Conservation (phyloP, 768 basidiomycete species). For the Trametes cingulata region DNA sequence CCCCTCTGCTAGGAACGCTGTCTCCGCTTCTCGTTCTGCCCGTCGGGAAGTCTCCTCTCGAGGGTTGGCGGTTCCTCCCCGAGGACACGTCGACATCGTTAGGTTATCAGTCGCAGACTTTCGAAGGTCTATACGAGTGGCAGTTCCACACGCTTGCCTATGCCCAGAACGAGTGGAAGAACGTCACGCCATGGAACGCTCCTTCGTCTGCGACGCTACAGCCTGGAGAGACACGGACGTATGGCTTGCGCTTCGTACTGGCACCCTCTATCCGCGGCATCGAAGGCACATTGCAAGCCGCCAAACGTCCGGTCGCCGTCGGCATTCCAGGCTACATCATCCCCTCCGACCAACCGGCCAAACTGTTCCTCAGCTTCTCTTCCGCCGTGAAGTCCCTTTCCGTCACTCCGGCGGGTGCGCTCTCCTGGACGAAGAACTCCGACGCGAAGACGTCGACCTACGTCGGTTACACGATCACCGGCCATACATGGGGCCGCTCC, state of each 20-base stretch:
- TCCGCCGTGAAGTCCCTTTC: conserved; percentile 43
- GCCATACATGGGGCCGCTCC: conserved; percentile 47
- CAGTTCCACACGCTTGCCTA: conserved; percentile 59
- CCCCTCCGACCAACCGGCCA: conserved; percentile 48
- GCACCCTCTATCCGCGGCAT: conserved; percentile 51
- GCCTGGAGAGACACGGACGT: conserved; percentile 50
- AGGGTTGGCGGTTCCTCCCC: conserved; percentile 59
- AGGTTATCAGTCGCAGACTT: conserved; percentile 59
- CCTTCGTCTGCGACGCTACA: conserved; percentile 49
- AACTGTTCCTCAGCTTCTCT: conserved; percentile 51
- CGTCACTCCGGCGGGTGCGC: conserved; percentile 47
- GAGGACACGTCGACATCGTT: conserved; percentile 47
- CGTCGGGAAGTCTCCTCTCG: conserved; percentile 46
- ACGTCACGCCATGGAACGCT: conserved; percentile 54
- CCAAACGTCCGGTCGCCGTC: conserved; percentile 48
- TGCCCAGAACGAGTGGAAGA: conserved; percentile 55
- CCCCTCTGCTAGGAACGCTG: conserved; percentile 55
- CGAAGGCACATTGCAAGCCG: conserved; percentile 44
- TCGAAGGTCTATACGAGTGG: conserved; percentile 62
- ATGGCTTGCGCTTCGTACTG: conserved; percentile 53
- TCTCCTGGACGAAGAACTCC: conserved; percentile 46
- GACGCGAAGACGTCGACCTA: conserved; percentile 44
- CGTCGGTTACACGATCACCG: conserved; percentile 50
- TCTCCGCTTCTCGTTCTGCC: conserved; percentile 53
- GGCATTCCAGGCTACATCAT: conserved; percentile 57